Conservation (phyloP, 2,329 filamentous ascomycete genomes). For the Fusarium nematophilum region DNA sequence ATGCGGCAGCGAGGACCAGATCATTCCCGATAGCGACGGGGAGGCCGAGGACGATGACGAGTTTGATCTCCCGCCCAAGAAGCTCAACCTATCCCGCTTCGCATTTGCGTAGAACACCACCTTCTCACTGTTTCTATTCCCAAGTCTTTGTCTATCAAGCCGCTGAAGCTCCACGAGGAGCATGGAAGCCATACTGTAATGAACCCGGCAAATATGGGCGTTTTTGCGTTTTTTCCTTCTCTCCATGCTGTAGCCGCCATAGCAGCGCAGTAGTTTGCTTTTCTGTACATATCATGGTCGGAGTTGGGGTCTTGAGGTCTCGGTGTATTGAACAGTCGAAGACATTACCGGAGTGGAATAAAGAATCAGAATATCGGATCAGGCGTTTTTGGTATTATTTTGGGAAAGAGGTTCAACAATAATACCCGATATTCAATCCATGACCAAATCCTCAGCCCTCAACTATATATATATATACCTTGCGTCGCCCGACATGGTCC, state of each 20-base stretch:
- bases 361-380: slow-evolving; percentile 25
- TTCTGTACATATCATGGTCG: slow-evolving; percentile 21
- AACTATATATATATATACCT: background rate
- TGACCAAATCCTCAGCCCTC: background rate
- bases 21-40: slow-evolving; percentile 64
- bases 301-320: slow-evolving; percentile 23
- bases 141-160: background rate
- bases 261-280: slow-evolving; percentile 7
- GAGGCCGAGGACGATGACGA: slow-evolving; percentile 55
- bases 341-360: slow-evolving; percentile 6
- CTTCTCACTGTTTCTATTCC: background rate
- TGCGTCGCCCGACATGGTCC: background rate
- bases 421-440: slow-evolving; percentile 5
- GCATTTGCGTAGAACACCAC: slow-evolving; percentile 48
- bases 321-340: slow-evolving; percentile 14
- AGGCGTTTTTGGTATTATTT: slow-evolving; percentile 34
- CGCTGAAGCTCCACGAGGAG: background rate
- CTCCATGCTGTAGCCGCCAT: slow-evolving; percentile 10
- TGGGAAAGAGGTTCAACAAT: slow-evolving; percentile 17
- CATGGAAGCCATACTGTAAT: slow-evolving; percentile 5
- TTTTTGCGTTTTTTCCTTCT: slow-evolving; percentile 15
- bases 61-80: slow-evolving; percentile 45
- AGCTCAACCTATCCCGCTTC: slow-evolving; percentile 63
- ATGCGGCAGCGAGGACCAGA: slow-evolving; percentile 67
- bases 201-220: slow-evolving; percentile 26